Evolutionary conservation across 768 basidiomycete species (phyloP).

Genomic region (Crassisporium funariophilum): DNA sequence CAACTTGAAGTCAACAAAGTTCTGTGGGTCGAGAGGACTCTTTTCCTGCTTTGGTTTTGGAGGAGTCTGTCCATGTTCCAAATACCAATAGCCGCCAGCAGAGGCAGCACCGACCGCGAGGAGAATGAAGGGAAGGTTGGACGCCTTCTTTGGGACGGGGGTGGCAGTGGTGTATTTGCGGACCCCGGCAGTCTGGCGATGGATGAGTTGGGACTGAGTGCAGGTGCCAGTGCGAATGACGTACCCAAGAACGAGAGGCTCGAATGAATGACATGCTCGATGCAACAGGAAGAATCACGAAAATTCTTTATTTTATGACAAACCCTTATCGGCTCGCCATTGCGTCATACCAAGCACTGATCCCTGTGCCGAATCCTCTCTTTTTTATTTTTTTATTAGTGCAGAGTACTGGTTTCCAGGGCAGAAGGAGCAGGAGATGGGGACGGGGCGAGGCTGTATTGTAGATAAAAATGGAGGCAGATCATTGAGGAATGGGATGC

Average conservation of each 20-base stretch:
- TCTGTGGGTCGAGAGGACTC: constrained; percentile 73
- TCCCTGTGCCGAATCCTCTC: too few relatives aligned
- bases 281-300: constrained; percentile 6
- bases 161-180: constrained; percentile 46
- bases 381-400: too few relatives aligned
- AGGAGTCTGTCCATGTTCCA: constrained; percentile 33
- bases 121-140: constrained; percentile 51
- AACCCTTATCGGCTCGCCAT: constrained; percentile 6
- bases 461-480: neutral
- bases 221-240: constrained; percentile 19
- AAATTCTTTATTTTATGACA: too few relatives aligned
- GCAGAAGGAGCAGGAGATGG: too few relatives aligned
- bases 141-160: constrained; percentile 46
- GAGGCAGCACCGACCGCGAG: constrained; percentile 49
- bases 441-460: too few relatives aligned
- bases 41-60: constrained; percentile 50
- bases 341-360: constrained; percentile 22
- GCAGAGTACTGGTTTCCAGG: too few relatives aligned
- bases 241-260: constrained; percentile 46
- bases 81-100: constrained; percentile 52
- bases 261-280: constrained; percentile 47
- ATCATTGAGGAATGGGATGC: neutral
- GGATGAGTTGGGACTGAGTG: constrained; percentile 1
- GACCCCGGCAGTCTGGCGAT: constrained; percentile 33
- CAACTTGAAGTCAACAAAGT: constrained; percentile 80